Percentiles rank a stretch among this genome's conserved stretches.
Evolutionary conservation across 179 eudicot genomes (phyloP).

Genomic region (Vitellaria paradoxa): DNA sequence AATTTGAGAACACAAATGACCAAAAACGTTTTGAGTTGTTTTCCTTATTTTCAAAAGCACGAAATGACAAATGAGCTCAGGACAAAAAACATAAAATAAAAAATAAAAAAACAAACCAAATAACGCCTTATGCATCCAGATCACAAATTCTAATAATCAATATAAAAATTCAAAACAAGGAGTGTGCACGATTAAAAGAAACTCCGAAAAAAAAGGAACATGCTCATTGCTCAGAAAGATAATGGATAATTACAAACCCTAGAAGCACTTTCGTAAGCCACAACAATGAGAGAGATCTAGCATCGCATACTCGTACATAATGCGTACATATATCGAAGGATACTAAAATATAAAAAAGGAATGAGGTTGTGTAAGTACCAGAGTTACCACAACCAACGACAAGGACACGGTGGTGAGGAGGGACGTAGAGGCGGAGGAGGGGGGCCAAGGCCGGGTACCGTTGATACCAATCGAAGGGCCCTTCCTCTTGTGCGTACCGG

Average conservation of each 20-base stretch:
- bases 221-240: not conserved
- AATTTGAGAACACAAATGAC: too few relatives aligned
- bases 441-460: conserved; percentile 61
- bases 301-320: too few relatives aligned
- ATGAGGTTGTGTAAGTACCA: conserved; percentile 21
- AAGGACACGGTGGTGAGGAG: conserved; percentile 42
- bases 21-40: too few relatives aligned
- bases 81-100: too few relatives aligned
- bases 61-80: too few relatives aligned
- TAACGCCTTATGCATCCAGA: conserved; percentile 3
- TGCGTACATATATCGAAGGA: not conserved
- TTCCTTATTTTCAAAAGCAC: too few relatives aligned
- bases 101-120: too few relatives aligned
- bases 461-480: conserved; percentile 84
- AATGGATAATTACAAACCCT: not conserved
- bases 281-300: not conserved
- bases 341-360: too few relatives aligned
- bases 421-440: conserved; percentile 53
- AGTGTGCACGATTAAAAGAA: not conserved
- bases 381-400: conserved; percentile 79
- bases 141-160: not conserved
- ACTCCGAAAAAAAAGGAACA: too few relatives aligned
- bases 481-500: conserved; percentile 51
- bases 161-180: not conserved
- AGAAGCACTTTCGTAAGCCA: not conserved